Conservation (phyloP, 1,139 yeast species). For the Magnusiomyces suaveolens region DNA sequence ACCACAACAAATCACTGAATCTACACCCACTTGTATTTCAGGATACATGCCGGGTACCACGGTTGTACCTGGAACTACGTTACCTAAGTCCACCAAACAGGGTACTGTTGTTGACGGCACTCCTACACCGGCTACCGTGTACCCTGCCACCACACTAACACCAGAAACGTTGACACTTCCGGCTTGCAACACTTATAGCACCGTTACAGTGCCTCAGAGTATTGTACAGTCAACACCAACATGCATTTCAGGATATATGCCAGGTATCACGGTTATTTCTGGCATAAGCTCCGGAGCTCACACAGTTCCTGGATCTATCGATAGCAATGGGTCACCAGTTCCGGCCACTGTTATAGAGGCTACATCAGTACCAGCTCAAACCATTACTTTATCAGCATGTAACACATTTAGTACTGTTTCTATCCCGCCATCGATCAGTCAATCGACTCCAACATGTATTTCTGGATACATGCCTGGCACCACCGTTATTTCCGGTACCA, state of each 20-base stretch:
- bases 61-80: constrained; percentile 6
- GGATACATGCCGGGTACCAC: constrained; percentile 2
- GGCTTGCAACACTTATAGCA: constrained; percentile 4
- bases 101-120: background rate
- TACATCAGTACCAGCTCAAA: background rate
- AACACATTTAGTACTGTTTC: background rate
- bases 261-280: constrained; percentile 5
- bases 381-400: constrained; percentile 3
- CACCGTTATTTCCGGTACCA: background rate
- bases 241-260: background rate
- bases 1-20: background rate
- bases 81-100: background rate
- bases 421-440: background rate
- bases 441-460: background rate
- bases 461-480: background rate
- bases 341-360: constrained; percentile 3
- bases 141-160: constrained; percentile 7
- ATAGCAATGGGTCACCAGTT: background rate
- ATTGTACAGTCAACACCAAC: constrained; percentile 2
- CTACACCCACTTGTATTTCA: too few species aligned
- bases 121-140: constrained; percentile 7
- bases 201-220: background rate
- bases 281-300: background rate
- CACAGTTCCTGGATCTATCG: constrained; percentile 2
- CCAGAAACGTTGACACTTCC: constrained; percentile 6